Evolutionary conservation across 129 eudicot genomes (phyloP).

Genomic region (Flaveria bidentis): DNA sequence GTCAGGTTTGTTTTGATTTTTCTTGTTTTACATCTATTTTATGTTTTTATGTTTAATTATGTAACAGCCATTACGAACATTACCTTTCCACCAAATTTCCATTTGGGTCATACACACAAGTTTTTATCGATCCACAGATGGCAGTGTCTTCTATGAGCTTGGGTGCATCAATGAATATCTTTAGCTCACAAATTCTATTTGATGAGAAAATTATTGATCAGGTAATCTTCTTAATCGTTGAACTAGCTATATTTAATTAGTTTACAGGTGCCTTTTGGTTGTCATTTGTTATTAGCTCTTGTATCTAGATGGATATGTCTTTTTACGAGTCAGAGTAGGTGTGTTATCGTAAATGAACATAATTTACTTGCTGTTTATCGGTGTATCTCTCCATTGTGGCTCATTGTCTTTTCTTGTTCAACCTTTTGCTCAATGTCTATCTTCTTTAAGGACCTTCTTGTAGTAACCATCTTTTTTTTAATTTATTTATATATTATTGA

Average conservation of each 20-base stretch:
- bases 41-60: constrained; percentile 25
- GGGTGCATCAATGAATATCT: constrained; percentile 88
- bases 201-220: constrained; percentile 93
- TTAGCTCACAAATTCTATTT: constrained; percentile 77
- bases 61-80: constrained; percentile 83
- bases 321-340: neutral
- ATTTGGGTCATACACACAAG: constrained; percentile 95
- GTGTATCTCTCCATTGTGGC: neutral
- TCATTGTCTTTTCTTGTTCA: neutral
- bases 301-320: constrained; percentile 1
- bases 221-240: constrained; percentile 43
- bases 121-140: constrained; percentile 88
- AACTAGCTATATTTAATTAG: constrained; percentile 7
- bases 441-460: neutral
- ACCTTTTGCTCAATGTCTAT: neutral
- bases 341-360: neutral
- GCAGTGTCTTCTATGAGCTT: constrained; percentile 66
- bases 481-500: neutral
- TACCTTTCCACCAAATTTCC: constrained; percentile 82
- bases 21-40: neutral
- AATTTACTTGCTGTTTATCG: neutral
- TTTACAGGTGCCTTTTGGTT: constrained; percentile 5
- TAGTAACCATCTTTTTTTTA: neutral
- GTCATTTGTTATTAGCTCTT: neutral
- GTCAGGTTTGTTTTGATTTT: neutral